Evolutionary conservation across 495 filamentous ascomycete genomes (phyloP), one percentile per base, ranked within the genome.

Genomic region (Glonium stellatum): DNA sequence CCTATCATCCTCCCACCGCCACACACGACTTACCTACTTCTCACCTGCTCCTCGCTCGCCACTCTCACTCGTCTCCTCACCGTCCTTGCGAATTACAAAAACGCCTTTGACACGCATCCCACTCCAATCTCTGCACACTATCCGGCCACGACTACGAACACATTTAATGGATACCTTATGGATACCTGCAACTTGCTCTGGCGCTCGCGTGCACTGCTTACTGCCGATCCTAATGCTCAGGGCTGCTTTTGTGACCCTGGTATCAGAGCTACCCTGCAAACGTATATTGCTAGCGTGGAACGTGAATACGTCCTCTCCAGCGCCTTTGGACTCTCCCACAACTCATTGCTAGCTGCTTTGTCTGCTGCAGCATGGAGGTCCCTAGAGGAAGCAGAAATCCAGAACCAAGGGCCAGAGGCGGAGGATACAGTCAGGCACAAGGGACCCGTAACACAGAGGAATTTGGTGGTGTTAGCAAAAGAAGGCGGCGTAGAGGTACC

Each of bases 131-230:
- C 63, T 36, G 39, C 67, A 9, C 75, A 25, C 65, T 80, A 49
- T 76, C 80, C 75, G 62, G 77, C 72, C 50, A 73, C 72, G 62
- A 82, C 80, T 64, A 82, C 90, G 54, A 79, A 82, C 44, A 76
- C 80, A 21, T 92, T 93, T 75, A 96, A 96, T 70, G 87, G 86
- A 9, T 90, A 86, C 66, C 79, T 95, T 34, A 93, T 93, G 87
- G 91, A 96, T 67, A 79, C 90, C 42, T 93, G 88, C 75, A 95
- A 96, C 66, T 81, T 88, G 48, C 64, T 95, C 13, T 95, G 91
- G 89, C 82, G 88, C 19, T 84, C 83, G 21, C 85, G 86, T 13
- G 90, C 87, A 0, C 84, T 96, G 35, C 83, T 84, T 44, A 73
- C 71, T 1, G 75, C 80, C 10, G 88, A 93, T 61, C 70, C 77